Percentiles rank a stretch among this genome's conserved stretches.
Conservation (phyloP, 2,329 filamentous ascomycete species). For the Sphaerulina vaccinii region DNA sequence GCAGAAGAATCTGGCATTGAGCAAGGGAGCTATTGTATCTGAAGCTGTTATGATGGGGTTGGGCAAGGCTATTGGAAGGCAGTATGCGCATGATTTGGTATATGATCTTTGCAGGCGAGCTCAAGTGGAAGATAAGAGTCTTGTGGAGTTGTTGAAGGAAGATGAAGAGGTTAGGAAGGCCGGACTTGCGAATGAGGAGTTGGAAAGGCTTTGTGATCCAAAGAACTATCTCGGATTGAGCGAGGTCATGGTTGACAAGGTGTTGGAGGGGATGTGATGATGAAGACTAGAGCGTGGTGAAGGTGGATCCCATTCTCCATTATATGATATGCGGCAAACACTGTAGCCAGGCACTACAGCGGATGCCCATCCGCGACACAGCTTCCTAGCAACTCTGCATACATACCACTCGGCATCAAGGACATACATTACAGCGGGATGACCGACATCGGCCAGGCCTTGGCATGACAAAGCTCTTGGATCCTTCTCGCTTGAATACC, state of each 20-base stretch:
- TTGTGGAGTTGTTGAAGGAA: conserved; percentile 29
- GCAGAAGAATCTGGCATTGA: conserved; percentile 33
- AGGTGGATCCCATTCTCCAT: too few species aligned
- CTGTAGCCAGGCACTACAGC: too few species aligned
- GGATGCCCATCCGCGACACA: too few species aligned
- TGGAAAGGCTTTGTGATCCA: conserved; percentile 31
- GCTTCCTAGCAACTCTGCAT: too few species aligned
- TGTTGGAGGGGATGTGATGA: too few species aligned
- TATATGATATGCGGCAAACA: too few species aligned
- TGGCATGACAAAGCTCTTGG: too few species aligned
- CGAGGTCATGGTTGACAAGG: conserved; percentile 31
- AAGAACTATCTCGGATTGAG: conserved; percentile 32
- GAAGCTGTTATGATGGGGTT: conserved; percentile 44
- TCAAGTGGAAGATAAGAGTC: conserved; percentile 19
- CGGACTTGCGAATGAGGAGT: conserved; percentile 24
- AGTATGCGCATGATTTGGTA: conserved; percentile 38
- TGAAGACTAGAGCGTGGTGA: too few species aligned
- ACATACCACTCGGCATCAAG: too few species aligned
- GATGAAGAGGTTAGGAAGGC: conserved; percentile 27
- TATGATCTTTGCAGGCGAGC: conserved; percentile 38
- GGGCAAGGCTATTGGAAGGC: conserved; percentile 37
- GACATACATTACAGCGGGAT: too few species aligned
- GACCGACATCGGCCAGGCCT: too few species aligned
- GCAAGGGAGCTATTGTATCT: conserved; percentile 37
- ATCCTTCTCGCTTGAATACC: too few species aligned